Percentiles rank a stretch among this genome's conserved stretches.
Evolutionary conservation across 208 protist species (phyloP).

Genomic region (Jaenimonas drosophilae): DNA sequence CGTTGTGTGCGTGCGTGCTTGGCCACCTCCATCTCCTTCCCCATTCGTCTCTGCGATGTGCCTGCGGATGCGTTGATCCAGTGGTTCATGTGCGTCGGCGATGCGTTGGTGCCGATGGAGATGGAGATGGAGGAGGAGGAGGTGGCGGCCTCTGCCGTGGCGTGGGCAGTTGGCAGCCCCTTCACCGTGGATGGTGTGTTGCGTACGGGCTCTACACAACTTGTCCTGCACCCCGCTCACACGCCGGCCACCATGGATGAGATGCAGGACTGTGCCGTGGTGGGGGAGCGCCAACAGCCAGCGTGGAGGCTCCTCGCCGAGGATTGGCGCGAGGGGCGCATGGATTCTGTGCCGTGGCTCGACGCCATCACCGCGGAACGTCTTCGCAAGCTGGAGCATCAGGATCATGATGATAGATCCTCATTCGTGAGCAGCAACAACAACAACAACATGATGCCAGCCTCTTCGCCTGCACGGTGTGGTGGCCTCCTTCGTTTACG

Average conservation of each 20-base stretch:
- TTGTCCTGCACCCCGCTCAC: conserved; percentile 7
- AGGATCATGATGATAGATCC: no score
- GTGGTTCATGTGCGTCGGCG: conserved; percentile 30
- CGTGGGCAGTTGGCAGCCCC: no score
- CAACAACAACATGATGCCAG: no score
- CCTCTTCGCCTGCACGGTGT: no score
- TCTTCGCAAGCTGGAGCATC: conserved; percentile 10
- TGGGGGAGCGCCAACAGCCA: no score
- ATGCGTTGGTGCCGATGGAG: conserved; percentile 7
- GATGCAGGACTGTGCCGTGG: no score
- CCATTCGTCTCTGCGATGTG: conserved; percentile 74
- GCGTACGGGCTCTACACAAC: conserved; percentile 22
- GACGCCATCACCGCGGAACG: conserved; percentile 49
- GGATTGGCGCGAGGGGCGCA: conserved; percentile 17
- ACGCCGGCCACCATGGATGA: neutral
- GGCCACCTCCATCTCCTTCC: no score
- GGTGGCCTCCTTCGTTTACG: no score
- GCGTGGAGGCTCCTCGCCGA: conserved; percentile 12
- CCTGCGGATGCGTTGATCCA: conserved; percentile 65
- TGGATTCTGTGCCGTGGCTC: conserved; percentile 67
- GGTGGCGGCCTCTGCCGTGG: no score
- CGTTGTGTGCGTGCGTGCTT: no score
- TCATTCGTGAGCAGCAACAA: no score
- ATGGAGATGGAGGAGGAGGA: no score
- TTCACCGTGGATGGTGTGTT: conserved; percentile 39